Base-by-base conservation (phyloP, 257 asterid species). In the Plantago ovata region DNA sequence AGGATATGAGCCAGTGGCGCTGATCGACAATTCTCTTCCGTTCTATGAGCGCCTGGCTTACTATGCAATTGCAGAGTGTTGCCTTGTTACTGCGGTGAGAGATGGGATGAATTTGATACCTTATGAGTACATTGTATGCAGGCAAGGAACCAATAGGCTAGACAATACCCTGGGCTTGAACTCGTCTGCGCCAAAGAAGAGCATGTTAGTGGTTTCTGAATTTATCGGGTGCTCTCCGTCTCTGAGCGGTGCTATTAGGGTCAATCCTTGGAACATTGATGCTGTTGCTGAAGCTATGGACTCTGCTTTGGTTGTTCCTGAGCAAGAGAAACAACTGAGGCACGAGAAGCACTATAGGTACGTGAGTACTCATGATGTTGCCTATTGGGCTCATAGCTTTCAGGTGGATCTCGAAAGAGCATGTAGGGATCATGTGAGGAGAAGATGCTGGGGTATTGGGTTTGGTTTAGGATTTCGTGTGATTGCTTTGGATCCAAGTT, bases 41-140 rank as follows among this genome's bases (percentile, higher is more conserved):
- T 87, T 79, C 67, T 84, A 63, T 1, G 96, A 84, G 64, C 82
- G 96, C 3, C 82, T 84, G 13, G 77, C 96, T 10, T 87, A 80
- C 66, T 87, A 87, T 57, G 89, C 79, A 21, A 64, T 77, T 46
- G 76, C 95, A 0, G 96, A 84, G 73, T 87, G 96, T 71, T 87
- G 96, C 63, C 89, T 87, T 4, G 95, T 86, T 23, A 86, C 95
- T 46, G 95, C 95, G 10, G 95, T 86, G 32, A 72, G 95, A 68
- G 96, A 87, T 28, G 96, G 96, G 60, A 87, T 87, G 96, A 87
- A 87, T 65, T 76, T 87, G 44, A 87, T 87, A 67, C 96, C 96
- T 6, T 87, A 87, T 21, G 96, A 87, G 67, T 87, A 87, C 71
- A 62, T 87, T 39, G 81, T 87, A 16, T 82, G 95, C 39, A 70